Evolutionary conservation across 2,329 filamentous ascomycete genomes (phyloP), one percentile per base, ranked within the genome.

Genomic region (Xylariaceae sp.): DNA sequence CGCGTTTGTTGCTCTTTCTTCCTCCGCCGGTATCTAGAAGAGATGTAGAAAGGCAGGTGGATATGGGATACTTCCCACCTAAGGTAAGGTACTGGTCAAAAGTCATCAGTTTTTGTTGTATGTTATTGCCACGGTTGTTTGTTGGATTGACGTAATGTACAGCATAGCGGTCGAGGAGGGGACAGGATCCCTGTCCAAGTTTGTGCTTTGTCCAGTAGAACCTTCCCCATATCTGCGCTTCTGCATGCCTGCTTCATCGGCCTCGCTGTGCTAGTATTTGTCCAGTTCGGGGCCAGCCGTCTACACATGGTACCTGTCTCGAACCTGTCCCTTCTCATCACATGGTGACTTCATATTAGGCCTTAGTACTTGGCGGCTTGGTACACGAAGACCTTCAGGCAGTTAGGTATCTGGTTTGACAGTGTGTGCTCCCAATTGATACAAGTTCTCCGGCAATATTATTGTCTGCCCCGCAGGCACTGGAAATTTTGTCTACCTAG

Each of bases 81-180:
- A n/a, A n/a, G n/a, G n/a, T n/a, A n/a, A n/a, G n/a, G n/a, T n/a
- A n/a, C n/a, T n/a, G n/a, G n/a, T n/a, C n/a, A n/a, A n/a, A n/a
- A n/a, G 28, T 38, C 24, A 15, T 29, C 21, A 15, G 34, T 35
- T 35, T 41, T 39, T 42, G 42, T 34, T 26, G 21, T 42, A 23
- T 34, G 36, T 39, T 37, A 38, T 30, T 43, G 35, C 40, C 21
- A 24, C 21, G 11, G 21, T 12, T 36, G 38, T 39, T 43, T 40
- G 50, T 49, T 50, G 43, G 44, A 43, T 53, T 56, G 53, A 56
- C 53, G 53, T 56, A 56, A 56, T 56, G 45, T 40, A n/a, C n/a
- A n/a, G n/a, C n/a, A n/a, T n/a, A 41, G 39, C 40, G 36, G 40
- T 44, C 38, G 45, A 36, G 27, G 23, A 31, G 6, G 21, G 21